Conservation (phyloP, 257 asterid species). For the Thymus mandschuricus region DNA sequence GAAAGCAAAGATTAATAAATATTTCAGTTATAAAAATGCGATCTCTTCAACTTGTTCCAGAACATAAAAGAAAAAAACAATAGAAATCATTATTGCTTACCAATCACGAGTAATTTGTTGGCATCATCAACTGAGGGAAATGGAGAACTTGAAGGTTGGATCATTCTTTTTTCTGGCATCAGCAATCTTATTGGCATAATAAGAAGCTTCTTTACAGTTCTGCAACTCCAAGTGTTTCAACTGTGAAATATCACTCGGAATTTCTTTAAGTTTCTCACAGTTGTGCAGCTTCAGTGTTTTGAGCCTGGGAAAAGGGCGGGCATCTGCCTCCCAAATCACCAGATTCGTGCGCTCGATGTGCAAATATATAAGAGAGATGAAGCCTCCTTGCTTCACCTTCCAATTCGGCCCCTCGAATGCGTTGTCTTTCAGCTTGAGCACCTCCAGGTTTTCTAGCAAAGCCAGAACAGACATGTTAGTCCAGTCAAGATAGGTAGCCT, state of each 20-base stretch:
- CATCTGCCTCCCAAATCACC: conserved; percentile 25
- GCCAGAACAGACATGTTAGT: conserved; percentile 29
- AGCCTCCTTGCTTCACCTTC: conserved; percentile 20
- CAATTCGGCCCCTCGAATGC: conserved; percentile 29
- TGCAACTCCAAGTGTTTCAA: too few species aligned
- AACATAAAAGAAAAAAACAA: too few species aligned
- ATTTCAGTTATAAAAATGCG: too few species aligned
- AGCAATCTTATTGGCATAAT: conserved; percentile 23
- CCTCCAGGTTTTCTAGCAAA: conserved; percentile 27
- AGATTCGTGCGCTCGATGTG: conserved; percentile 30
- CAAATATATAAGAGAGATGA: conserved; percentile 30
- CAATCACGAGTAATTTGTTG: background rate
- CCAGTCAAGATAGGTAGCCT: conserved; percentile 40
- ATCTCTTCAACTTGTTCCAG: too few species aligned
- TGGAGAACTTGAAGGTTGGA: conserved; percentile 28
- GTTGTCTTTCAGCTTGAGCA: conserved; percentile 36
- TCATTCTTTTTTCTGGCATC: background rate
- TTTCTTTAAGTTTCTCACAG: too few species aligned
- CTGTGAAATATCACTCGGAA: too few species aligned
- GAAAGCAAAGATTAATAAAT: too few species aligned
- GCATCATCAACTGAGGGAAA: conserved; percentile 24
- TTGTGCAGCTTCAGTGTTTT: conserved; percentile 28
- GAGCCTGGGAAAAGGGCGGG: conserved; percentile 30
- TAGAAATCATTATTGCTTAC: too few species aligned
- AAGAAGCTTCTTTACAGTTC: too few species aligned